Evolutionary conservation across 108 stramenopile genomes (phyloP).

Genomic region (Fragilariopsis cylindrus): DNA sequence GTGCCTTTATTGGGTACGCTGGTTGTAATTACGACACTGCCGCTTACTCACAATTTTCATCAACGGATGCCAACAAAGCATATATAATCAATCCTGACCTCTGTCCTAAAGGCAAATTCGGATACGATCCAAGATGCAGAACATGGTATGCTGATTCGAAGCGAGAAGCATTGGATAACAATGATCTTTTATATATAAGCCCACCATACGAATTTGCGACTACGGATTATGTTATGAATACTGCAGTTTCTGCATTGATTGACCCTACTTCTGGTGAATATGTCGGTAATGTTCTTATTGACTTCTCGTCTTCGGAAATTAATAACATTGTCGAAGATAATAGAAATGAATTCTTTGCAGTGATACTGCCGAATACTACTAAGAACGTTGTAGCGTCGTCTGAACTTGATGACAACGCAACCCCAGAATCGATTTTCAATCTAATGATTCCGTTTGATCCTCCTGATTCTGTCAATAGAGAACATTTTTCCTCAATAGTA

Average conservation of each 20-base stretch:
- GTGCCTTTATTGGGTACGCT: constrained; percentile 41
- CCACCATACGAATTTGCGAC: constrained; percentile 34
- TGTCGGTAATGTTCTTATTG: constrained; percentile 23
- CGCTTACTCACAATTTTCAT: constrained; percentile 30
- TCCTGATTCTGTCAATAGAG: background rate
- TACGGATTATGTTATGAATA: constrained; percentile 13
- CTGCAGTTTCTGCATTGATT: constrained; percentile 25
- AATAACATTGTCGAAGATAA: background rate
- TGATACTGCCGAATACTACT: constrained; percentile 21
- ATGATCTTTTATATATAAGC: constrained; percentile 13
- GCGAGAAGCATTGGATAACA: background rate
- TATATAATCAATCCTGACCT: constrained; percentile 39
- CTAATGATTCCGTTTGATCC: constrained; percentile 20
- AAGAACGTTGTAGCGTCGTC: constrained; percentile 6
- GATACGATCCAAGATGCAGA: constrained; percentile 56
- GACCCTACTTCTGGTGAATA: constrained; percentile 33
- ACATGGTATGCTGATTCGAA: constrained; percentile 33
- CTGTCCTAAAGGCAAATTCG: constrained; percentile 57
- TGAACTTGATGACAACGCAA: background rate
- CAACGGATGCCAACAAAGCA: constrained; percentile 46
- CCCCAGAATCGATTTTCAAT: constrained; percentile 11
- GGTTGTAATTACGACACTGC: constrained; percentile 43
- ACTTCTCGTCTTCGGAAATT: constrained; percentile 24
- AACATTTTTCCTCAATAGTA: constrained; percentile 10
- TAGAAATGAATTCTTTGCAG: constrained; percentile 17